Evolutionary conservation across 2,329 filamentous ascomycete genomes (phyloP).

Genomic region (Paradendryphiella salina): DNA sequence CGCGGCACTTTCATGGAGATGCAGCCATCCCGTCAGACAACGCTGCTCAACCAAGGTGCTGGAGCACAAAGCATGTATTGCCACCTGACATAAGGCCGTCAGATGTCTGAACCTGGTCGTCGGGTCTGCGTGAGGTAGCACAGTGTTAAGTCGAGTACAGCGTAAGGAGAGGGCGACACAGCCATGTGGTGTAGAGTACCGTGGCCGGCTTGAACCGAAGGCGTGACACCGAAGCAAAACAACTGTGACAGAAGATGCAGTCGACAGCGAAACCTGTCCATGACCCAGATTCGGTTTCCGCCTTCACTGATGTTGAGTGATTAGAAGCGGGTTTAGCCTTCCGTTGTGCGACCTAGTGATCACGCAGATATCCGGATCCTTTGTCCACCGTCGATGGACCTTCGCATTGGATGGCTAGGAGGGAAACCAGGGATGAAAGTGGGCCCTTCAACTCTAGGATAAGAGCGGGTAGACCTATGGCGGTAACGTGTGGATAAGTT

Average conservation of each 20-base stretch:
- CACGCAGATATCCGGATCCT: constrained; percentile 3
- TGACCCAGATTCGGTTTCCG: background rate
- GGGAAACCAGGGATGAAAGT: background rate
- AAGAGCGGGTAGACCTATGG: background rate
- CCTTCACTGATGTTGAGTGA: constrained; percentile 7
- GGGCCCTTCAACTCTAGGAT: background rate
- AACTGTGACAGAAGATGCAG: background rate
- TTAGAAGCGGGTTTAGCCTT: constrained; percentile 13
- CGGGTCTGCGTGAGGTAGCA: constrained; percentile 39
- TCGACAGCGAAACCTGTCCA: background rate
- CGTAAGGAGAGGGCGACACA: constrained; percentile 20
- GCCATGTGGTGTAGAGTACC: constrained; percentile 31
- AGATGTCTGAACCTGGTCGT: constrained; percentile 38
- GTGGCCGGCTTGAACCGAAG: constrained; percentile 18
- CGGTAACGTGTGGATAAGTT: background rate
- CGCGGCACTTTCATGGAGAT: constrained; percentile 8
- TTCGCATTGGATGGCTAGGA: background rate
- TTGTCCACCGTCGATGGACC: background rate
- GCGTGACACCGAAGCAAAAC: constrained; percentile 4
- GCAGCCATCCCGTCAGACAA: background rate
- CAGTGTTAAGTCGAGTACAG: constrained; percentile 27
- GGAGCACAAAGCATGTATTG: constrained; percentile 34
- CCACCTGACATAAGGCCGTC: constrained; percentile 43
- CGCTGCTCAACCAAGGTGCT: constrained; percentile 9
- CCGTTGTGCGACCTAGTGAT: constrained; percentile 30